Evolutionary conservation across 2,329 filamentous ascomycete species (phyloP).

Genomic region (Aureobasidium melanogenum): DNA sequence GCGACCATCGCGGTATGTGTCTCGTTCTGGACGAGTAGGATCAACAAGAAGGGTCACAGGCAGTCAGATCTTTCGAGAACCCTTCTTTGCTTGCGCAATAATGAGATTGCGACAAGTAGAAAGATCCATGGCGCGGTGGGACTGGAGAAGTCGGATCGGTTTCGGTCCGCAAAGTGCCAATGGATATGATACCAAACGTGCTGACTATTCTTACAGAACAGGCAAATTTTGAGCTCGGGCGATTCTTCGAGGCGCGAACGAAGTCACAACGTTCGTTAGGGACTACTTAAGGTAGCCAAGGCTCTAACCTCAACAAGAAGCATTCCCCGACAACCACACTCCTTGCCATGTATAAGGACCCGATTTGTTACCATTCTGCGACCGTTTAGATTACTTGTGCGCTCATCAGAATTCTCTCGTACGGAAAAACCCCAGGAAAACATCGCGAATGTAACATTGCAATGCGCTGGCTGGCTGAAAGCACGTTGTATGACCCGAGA

Average conservation of each 20-base stretch:
- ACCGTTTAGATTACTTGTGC: constrained; percentile 2
- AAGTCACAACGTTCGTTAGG: neutral
- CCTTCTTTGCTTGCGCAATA: neutral
- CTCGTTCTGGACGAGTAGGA: neutral
- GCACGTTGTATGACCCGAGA: neutral
- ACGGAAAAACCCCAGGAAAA: neutral
- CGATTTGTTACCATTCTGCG: neutral
- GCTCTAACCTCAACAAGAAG: neutral
- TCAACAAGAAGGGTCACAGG: neutral
- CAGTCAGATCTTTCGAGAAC: neutral
- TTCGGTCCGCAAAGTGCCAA: neutral
- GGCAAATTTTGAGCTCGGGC: neutral
- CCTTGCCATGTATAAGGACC: neutral
- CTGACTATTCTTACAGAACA: neutral
- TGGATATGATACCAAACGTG: neutral
- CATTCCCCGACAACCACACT: neutral
- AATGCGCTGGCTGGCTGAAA: neutral
- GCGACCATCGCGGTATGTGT: neutral
- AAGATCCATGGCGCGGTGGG: neutral
- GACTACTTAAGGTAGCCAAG: neutral
- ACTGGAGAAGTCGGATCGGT: neutral
- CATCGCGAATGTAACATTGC: neutral
- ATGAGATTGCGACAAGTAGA: neutral
- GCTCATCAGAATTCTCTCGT: neutral
- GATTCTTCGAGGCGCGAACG: neutral